Evolutionary conservation across 768 basidiomycete genomes (phyloP).

Genomic region (Agaricus sinodeliciosus): DNA sequence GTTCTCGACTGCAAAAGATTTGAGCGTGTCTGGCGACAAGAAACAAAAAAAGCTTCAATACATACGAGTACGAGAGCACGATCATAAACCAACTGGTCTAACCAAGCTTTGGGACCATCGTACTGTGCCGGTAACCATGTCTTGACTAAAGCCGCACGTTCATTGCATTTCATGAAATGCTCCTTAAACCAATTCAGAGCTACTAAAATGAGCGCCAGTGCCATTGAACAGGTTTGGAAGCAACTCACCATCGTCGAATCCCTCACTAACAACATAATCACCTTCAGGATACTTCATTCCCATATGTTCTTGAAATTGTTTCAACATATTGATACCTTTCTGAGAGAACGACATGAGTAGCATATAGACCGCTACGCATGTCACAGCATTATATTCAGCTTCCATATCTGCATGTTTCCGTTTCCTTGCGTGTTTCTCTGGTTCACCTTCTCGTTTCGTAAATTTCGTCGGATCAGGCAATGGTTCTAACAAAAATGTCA

Average conservation of each 20-base stretch:
- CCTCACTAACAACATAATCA: constrained; percentile 68
- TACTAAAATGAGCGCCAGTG: constrained; percentile 20
- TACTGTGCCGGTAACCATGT: constrained; percentile 83
- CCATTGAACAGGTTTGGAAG: neutral
- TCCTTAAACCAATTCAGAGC: constrained; percentile 88
- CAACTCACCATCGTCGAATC: constrained; percentile 66
- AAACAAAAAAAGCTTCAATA: constrained; percentile 12
- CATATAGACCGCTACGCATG: constrained; percentile 85
- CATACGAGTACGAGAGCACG: constrained; percentile 80
- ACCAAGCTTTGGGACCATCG: constrained; percentile 73
- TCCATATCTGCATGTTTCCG: constrained; percentile 72
- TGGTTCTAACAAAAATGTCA: constrained; percentile 46
- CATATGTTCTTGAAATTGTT: constrained; percentile 74
- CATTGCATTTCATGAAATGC: constrained; percentile 91
- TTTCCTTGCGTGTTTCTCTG: constrained; percentile 59
- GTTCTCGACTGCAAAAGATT: constrained; percentile 65
- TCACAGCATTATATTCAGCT: constrained; percentile 78
- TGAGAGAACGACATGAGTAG: constrained; percentile 89
- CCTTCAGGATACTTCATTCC: constrained; percentile 76
- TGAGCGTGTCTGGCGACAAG: neutral
- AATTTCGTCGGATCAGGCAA: constrained; percentile 78
- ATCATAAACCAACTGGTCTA: constrained; percentile 91
- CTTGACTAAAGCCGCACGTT: constrained; percentile 83
- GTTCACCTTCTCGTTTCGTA: constrained; percentile 60
- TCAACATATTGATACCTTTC: constrained; percentile 82